phyloP scores from a whole-genome alignment of 768 basidiomycete species.

The Lactarius quietus region DNA sequence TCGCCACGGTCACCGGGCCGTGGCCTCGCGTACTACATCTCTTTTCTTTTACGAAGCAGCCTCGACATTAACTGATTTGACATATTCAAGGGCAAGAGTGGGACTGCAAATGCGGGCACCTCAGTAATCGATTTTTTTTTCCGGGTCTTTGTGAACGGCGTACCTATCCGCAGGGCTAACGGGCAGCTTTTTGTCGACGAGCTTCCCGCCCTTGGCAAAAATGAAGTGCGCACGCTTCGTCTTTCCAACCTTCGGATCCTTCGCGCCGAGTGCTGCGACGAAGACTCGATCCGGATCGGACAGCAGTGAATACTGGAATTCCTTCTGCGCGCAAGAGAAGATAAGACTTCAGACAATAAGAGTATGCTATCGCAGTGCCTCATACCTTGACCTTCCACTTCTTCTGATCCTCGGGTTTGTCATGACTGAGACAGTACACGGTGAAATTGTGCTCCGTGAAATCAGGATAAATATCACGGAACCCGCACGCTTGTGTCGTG shows the following conservation, averaged over 20 bases:
- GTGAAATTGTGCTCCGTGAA: conserved; percentile 64
- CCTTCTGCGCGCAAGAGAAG: conserved; percentile 49
- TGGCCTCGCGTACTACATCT: background rate
- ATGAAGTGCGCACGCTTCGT: conserved; percentile 93
- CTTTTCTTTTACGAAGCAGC: background rate
- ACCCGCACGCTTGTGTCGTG: conserved; percentile 90
- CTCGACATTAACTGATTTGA: conserved; percentile 42
- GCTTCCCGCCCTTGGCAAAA: conserved; percentile 87
- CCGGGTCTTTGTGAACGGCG: conserved; percentile 16
- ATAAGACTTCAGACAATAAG: conserved; percentile 6
- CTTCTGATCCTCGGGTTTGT: conserved; percentile 65
- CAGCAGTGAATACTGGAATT: conserved; percentile 79
- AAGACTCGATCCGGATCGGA: conserved; percentile 84
- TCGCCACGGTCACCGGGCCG: background rate
- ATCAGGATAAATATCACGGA: conserved; percentile 77
- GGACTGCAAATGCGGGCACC: conserved; percentile 41
- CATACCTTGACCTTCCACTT: conserved; percentile 86
- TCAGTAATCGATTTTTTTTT: conserved; percentile 1
- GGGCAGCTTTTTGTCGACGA: conserved; percentile 79
- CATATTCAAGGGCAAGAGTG: conserved; percentile 60
- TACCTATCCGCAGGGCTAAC: conserved; percentile 88
- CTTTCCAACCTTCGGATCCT: conserved; percentile 59
- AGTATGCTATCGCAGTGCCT: conserved; percentile 1
- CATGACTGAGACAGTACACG: conserved; percentile 84
- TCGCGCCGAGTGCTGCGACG: conserved; percentile 76